phyloP scores from a whole-genome alignment of 495 filamentous ascomycete genomes.

The Penicillium cosmopolitanum region DNA sequence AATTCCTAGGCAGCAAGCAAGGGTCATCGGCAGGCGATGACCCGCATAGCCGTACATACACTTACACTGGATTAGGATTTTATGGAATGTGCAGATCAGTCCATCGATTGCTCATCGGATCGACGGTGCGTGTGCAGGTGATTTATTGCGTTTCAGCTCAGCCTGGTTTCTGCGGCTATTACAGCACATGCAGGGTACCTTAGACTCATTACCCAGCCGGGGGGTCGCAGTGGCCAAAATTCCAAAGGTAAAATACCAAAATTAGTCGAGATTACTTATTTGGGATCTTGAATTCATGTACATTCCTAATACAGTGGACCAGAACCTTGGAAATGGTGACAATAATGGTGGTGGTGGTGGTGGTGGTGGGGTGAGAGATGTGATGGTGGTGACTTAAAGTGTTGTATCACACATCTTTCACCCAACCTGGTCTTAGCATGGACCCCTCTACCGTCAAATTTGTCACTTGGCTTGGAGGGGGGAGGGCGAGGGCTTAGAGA shows the following conservation, averaged over 20 bases:
- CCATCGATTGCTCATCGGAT: conserved; percentile 20
- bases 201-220: background rate
- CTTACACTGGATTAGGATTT: conserved; percentile 3
- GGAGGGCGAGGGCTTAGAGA: background rate
- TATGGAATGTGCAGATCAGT: conserved; percentile 21
- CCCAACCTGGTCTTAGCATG: background rate
- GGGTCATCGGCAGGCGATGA: conserved; percentile 5
- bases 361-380: background rate
- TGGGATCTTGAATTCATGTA: background rate
- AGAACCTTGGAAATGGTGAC: conserved; percentile 3
- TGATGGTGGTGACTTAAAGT: conserved; percentile 1
- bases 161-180: conserved; percentile 22
- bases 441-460: background rate
- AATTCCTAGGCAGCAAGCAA: conserved; percentile 20
- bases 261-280: background rate
- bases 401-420: conserved; percentile 1
- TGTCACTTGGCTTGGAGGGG: background rate
- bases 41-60: conserved; percentile 5
- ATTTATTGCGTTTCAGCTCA: conserved; percentile 34
- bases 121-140: conserved; percentile 30
- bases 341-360: background rate
- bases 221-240: conserved; percentile 3
- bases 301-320: background rate
- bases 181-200: conserved; percentile 19
- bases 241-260: background rate